phyloP scores from a whole-genome alignment of 768 basidiomycete genomes.

The Chalciporus sphaerocephalus region DNA sequence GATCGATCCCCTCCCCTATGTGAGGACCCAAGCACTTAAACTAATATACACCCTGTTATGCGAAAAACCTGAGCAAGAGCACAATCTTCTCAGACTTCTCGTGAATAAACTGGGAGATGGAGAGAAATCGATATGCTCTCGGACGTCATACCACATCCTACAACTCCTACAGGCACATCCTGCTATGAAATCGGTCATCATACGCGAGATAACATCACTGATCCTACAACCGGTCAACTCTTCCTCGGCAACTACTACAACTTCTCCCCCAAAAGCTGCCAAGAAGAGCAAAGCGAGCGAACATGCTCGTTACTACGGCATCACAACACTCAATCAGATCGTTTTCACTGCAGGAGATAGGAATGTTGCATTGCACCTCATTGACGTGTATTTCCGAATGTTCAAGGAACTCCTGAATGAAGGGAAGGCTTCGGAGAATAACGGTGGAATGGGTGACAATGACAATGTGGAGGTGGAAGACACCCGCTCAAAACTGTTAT shows the following conservation, averaged over 20 bases:
- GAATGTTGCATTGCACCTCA: slow-evolving; percentile 69
- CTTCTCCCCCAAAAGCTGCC: slow-evolving; percentile 15
- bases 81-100: slow-evolving; percentile 86
- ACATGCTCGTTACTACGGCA: slow-evolving; percentile 87
- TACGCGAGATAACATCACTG: slow-evolving; percentile 79
- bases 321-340: slow-evolving; percentile 93
- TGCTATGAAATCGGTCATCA: slow-evolving; percentile 84
- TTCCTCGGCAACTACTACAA: slow-evolving; percentile 26
- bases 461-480: slow-evolving; percentile 65
- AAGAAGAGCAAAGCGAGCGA: slow-evolving; percentile 46
- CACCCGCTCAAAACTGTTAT: slow-evolving; percentile 73
- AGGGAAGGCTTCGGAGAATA: slow-evolving; percentile 28
- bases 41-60: slow-evolving; percentile 77
- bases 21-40: slow-evolving; percentile 78
- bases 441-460: slow-evolving; percentile 27
- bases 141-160: slow-evolving; percentile 85
- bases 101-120: slow-evolving; percentile 96
- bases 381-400: slow-evolving; percentile 91
- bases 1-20: slow-evolving; percentile 81
- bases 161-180: slow-evolving; percentile 89
- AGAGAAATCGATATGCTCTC: slow-evolving; percentile 82
- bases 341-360: slow-evolving; percentile 64
- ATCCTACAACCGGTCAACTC: slow-evolving; percentile 54
- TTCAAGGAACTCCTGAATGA: slow-evolving; percentile 86
- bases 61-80: slow-evolving; percentile 95